These are phyloP conservation scores for Diaporthe sp. DNA, from an alignment of 2,329 filamentous ascomycete genomes.

Conservation along the genomic window DNA sequence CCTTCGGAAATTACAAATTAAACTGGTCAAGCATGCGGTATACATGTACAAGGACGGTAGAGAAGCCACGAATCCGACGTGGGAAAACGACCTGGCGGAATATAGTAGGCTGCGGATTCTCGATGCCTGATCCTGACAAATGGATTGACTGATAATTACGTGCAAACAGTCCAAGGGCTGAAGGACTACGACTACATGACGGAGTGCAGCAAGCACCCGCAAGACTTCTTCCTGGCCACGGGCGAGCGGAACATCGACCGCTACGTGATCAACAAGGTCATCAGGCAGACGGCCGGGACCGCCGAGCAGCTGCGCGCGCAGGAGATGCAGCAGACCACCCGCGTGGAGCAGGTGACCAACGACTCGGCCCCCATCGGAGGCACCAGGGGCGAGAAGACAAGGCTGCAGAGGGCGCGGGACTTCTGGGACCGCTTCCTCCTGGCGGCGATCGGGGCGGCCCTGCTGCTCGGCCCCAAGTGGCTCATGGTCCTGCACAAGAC, in stretches of 20 bases:
- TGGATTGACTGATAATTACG: not conserved
- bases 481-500: constrained; percentile 24
- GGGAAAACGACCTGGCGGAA: not conserved
- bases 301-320: no score
- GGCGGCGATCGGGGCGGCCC: not conserved
- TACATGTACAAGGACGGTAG: not conserved
- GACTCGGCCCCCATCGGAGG: not conserved
- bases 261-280: not conserved
- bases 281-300: not conserved
- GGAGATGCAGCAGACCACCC: no score
- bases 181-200: constrained; percentile 29
- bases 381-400: not conserved
- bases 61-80: no score
- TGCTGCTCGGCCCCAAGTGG: constrained; percentile 27
- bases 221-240: not conserved
- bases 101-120: not conserved
- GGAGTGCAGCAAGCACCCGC: not conserved
- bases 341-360: no score
- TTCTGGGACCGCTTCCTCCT: not conserved
- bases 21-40: constrained; percentile 10
- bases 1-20: constrained; percentile 3
- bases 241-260: constrained; percentile 2
- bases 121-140: not conserved
- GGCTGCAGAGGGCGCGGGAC: not conserved
- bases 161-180: not conserved